Evolutionary conservation across 2,329 filamentous ascomycete species (phyloP), one percentile per base, ranked within the genome.

Genomic region (Fusarium pseudocircinatum): DNA sequence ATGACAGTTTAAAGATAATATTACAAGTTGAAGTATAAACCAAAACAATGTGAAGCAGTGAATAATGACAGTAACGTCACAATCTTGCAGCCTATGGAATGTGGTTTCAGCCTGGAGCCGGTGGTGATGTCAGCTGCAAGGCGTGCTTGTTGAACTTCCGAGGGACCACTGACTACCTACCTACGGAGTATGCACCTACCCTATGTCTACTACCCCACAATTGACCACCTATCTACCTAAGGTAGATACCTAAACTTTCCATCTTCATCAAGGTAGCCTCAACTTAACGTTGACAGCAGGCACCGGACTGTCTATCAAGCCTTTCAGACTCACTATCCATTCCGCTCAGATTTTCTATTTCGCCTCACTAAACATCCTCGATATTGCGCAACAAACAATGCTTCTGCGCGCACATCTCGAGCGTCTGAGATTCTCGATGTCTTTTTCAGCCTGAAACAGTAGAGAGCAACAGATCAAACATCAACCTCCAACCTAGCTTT

Each of bases 111-210:
- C 32, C 49, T 52, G n/a, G n/a, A 36, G 30, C 49, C 8, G 26
- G 43, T 63, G 49, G 73, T 77, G 73, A 77, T 77, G 75, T 77
- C 75, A 77, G 73, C 73, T 64, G 61, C 39, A 69, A 30, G 50
- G 30, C 11, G 43, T 39, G 49, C 32, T 42, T 30, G 44, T 47
- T 47, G n/a, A 47, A 47, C 20, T 22, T 47, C 9, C 20, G 7
- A 69, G 53, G 59, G 60, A 63, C 74, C 70, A 63, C 66, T 52
- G 50, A 69, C 68, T 70, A 63, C 74, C 34, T 30, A 28, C 26
- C 26, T 28, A 5, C 4, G 4, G 4, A 18, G 43, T 34, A 20
- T 18, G 18, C 20, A 49, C 73, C 73, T 67, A 57, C 34, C 34
- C 34, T 53, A 37, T 70, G 54, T 43, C 12, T 28, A 52, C 60